These are phyloP conservation scores for Gossypium ekmanianum DNA, from an alignment of 345 rosid genomes.

Conservation along the genomic window DNA sequence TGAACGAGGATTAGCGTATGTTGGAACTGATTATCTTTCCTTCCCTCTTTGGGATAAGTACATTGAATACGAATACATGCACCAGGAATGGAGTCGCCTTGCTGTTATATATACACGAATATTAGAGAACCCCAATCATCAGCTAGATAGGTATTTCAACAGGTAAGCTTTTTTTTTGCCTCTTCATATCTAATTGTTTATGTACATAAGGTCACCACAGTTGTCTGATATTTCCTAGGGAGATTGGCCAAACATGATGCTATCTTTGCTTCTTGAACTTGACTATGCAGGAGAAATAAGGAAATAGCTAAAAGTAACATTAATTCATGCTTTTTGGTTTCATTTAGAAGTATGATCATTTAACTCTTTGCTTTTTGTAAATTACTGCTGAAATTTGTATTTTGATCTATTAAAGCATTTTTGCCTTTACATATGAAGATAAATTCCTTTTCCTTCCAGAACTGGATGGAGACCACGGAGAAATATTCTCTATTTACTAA, in stretches of 20 bases:
- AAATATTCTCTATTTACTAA: background rate
- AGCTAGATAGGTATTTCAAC: constrained; percentile 70
- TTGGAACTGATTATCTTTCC: constrained; percentile 85
- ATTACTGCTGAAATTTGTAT: background rate
- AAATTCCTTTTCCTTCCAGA: background rate
- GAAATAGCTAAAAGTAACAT: background rate
- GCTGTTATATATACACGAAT: constrained; percentile 77
- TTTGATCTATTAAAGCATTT: background rate
- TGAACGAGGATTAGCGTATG: constrained; percentile 84
- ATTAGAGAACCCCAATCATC: constrained; percentile 79
- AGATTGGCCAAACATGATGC: background rate
- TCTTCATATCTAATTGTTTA: background rate
- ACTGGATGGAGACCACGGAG: background rate
- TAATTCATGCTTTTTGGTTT: background rate
- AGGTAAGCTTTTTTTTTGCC: constrained; percentile 39
- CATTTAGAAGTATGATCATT: background rate
- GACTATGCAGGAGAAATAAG: no score
- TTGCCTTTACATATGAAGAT: background rate
- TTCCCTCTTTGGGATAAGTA: constrained; percentile 89
- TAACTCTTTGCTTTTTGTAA: background rate
- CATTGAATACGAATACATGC: constrained; percentile 90
- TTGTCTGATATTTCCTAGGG: background rate
- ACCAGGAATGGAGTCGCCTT: constrained; percentile 75
- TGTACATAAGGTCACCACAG: background rate
- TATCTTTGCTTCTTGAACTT: no score